phyloP scores from a whole-genome alignment of 2,329 filamentous ascomycete species.

The Epichloe typhina region DNA sequence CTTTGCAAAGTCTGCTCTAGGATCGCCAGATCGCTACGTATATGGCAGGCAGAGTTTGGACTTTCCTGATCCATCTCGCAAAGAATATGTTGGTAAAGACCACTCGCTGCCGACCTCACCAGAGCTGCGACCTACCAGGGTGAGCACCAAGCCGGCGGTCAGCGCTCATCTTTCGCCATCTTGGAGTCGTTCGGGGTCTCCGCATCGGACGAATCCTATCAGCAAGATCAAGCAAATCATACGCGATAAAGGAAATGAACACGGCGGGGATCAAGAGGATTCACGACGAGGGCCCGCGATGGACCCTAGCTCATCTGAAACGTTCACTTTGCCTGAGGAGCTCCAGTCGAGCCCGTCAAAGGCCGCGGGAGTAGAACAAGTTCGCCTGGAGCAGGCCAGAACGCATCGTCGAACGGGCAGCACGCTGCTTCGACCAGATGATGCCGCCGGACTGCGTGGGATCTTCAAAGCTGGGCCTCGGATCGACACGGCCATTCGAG shows the following conservation, averaged over 20 bases:
- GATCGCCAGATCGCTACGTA: slow-evolving; percentile 13
- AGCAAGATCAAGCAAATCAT: slow-evolving; percentile 42
- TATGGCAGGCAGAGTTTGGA: slow-evolving; percentile 34
- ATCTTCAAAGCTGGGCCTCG: slow-evolving; percentile 62
- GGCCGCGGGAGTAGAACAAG: slow-evolving; percentile 22
- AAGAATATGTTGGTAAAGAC: slow-evolving; percentile 29
- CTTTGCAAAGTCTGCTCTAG: slow-evolving; percentile 10
- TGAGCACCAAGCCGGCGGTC: slow-evolving; percentile 42
- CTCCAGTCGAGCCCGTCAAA: slow-evolving; percentile 10
- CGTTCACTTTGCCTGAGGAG: slow-evolving; percentile 8
- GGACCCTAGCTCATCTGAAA: slow-evolving; percentile 14
- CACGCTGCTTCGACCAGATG: slow-evolving; percentile 26
- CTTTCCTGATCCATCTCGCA: slow-evolving; percentile 23
- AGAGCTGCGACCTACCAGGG: slow-evolving; percentile 31
- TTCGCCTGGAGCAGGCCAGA: slow-evolving; percentile 13
- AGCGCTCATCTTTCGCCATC: slow-evolving; percentile 50
- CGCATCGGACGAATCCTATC: slow-evolving; percentile 42
- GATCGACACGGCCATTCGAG: slow-evolving; percentile 58
- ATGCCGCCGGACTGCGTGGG: slow-evolving; percentile 33
- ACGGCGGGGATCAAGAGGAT: slow-evolving; percentile 22
- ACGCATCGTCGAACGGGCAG: slow-evolving; percentile 34
- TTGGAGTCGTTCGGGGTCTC: slow-evolving; percentile 50
- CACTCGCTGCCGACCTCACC: slow-evolving; percentile 39
- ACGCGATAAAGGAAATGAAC: slow-evolving; percentile 38
- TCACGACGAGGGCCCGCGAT: slow-evolving; percentile 14